These are phyloP conservation scores for Phytophthora crassamura DNA, from an alignment of 352 stramenopile genomes.

Conservation along the genomic window DNA sequence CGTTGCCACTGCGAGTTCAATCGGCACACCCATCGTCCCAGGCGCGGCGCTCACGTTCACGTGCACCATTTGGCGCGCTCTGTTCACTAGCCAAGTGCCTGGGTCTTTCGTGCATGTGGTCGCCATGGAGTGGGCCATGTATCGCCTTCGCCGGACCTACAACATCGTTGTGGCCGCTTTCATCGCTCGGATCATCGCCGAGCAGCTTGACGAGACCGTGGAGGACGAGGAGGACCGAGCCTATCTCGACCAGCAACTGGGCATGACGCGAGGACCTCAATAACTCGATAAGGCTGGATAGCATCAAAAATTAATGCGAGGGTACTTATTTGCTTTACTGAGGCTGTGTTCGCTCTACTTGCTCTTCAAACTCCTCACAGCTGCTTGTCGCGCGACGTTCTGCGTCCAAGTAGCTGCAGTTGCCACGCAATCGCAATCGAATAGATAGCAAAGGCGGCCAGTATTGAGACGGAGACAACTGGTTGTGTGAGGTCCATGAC, in stretches of 20 bases:
- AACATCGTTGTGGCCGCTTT: slow-evolving; percentile 75
- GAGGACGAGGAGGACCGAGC: slow-evolving; percentile 73
- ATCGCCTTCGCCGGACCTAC: slow-evolving; percentile 61
- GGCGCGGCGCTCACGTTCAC: slow-evolving; percentile 53
- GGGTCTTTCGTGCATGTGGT: slow-evolving; percentile 51
- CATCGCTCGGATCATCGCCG: slow-evolving; percentile 70
- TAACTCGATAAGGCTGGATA: neutral
- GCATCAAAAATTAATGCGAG: neutral
- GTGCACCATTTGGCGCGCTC: slow-evolving; percentile 59
- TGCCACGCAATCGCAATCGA: slow-evolving; percentile 25
- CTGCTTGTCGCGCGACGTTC: slow-evolving; percentile 9
- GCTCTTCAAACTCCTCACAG: slow-evolving; percentile 5
- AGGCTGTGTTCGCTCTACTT: neutral
- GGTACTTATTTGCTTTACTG: slow-evolving; percentile 1
- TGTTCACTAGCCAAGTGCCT: slow-evolving; percentile 51
- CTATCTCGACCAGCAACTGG: slow-evolving; percentile 48
- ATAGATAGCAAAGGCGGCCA: slow-evolving; percentile 22
- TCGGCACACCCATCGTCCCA: slow-evolving; percentile 48
- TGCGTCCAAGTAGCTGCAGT: slow-evolving; percentile 21
- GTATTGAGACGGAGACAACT: neutral
- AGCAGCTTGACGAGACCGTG: slow-evolving; percentile 74
- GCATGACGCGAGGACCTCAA: slow-evolving; percentile 30
- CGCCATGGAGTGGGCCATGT: slow-evolving; percentile 59
- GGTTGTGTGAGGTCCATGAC: slow-evolving; percentile 22
- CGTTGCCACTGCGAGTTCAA: slow-evolving; percentile 58